Percentiles rank a stretch among this genome's conserved stretches.
Conservation (phyloP, 2,329 filamentous ascomycete species). For the Diplodia scrobiculata region DNA sequence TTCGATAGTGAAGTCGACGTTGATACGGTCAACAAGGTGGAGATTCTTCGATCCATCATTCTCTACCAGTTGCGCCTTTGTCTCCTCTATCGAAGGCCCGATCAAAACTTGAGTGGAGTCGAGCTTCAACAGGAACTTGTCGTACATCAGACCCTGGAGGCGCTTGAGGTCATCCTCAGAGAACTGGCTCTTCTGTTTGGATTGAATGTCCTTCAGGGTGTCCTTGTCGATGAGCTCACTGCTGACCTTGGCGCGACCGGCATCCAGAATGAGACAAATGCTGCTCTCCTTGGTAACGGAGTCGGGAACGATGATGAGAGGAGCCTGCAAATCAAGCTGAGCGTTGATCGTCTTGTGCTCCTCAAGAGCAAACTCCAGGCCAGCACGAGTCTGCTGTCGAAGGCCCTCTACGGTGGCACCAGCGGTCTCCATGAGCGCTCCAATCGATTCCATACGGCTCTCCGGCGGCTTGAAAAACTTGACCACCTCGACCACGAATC, state of each 20-base stretch:
- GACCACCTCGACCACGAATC: constrained; percentile 83
- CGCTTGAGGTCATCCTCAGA: constrained; percentile 85
- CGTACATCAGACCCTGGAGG: constrained; percentile 93
- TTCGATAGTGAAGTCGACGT: constrained; percentile 95
- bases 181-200: constrained; percentile 84
- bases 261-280: constrained; percentile 90
- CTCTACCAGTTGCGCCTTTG: constrained; percentile 75
- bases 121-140: constrained; percentile 90
- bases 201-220: constrained; percentile 86
- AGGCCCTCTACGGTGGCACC: constrained; percentile 94
- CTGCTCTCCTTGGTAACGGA: constrained; percentile 80
- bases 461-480: constrained; percentile 97
- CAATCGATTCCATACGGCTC: constrained; percentile 97
- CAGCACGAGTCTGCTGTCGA: constrained; percentile 91
- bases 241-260: constrained; percentile 90
- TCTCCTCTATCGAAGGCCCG: constrained; percentile 86
- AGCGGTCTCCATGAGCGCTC: constrained; percentile 90
- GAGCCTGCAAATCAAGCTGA: constrained; percentile 90
- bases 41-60: constrained; percentile 69
- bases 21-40: constrained; percentile 95
- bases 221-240: constrained; percentile 90
- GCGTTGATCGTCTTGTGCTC: constrained; percentile 99
- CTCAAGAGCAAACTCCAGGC: constrained; percentile 91
- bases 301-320: constrained; percentile 93
- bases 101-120: constrained; percentile 95